These are phyloP conservation scores for Sophora flavescens DNA, from an alignment of 306 rosid species.

Conservation along the genomic window DNA sequence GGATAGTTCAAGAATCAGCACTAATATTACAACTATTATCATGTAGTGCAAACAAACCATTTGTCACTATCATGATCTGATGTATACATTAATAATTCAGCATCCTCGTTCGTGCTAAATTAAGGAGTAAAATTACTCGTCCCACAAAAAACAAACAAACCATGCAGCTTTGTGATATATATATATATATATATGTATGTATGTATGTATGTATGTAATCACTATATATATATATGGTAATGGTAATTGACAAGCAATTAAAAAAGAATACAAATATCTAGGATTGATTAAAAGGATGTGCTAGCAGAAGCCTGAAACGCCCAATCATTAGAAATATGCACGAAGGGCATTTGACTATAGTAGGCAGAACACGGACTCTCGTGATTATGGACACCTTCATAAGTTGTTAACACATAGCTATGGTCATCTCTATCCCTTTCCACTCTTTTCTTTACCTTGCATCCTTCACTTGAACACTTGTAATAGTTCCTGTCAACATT, in stretches of 20 bases:
- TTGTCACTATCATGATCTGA: too few relatives aligned
- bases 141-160: too few relatives aligned
- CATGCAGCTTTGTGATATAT: too few relatives aligned
- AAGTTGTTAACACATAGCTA: constrained; percentile 75
- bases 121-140: too few relatives aligned
- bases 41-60: too few relatives aligned
- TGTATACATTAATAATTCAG: too few relatives aligned
- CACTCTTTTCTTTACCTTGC: constrained; percentile 81
- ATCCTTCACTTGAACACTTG: constrained; percentile 77
- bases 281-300: constrained; percentile 27
- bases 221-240: not conserved
- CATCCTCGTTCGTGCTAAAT: too few relatives aligned
- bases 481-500: constrained; percentile 72
- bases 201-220: not conserved
- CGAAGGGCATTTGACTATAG: constrained; percentile 43
- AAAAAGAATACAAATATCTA: not conserved
- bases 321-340: constrained; percentile 30
- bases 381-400: constrained; percentile 84
- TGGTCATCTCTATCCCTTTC: constrained; percentile 78
- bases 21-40: too few relatives aligned
- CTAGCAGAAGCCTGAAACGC: constrained; percentile 40
- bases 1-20: too few relatives aligned
- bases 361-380: constrained; percentile 54
- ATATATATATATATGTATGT: too few relatives aligned
- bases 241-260: not conserved